Percentiles rank a stretch among this genome's conserved stretches.
Conservation (phyloP, 2,329 filamentous ascomycete species). For the Neopestalotiopsis sp. region DNA sequence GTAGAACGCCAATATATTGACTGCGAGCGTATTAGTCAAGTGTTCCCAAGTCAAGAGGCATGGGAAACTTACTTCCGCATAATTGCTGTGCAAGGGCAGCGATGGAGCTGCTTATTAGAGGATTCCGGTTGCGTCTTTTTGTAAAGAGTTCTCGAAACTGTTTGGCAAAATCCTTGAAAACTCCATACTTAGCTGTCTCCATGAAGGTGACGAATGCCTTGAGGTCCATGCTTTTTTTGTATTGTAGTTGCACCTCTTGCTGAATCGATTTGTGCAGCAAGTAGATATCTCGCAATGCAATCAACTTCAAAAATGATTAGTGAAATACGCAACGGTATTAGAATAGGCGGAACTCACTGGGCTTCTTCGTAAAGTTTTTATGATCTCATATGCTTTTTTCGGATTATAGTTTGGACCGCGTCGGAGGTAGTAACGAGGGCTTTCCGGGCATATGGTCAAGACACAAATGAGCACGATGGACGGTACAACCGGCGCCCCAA, state of each 20-base stretch:
- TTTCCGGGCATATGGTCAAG: constrained; percentile 41
- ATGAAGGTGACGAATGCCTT: constrained; percentile 4
- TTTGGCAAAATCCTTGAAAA: neutral
- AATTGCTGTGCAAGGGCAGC: constrained; percentile 39
- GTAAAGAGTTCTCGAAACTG: constrained; percentile 29
- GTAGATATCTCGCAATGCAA: constrained; percentile 46
- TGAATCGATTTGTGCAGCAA: constrained; percentile 37
- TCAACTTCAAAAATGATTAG: constrained; percentile 32
- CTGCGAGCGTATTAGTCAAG: constrained; percentile 30
- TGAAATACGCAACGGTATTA: neutral
- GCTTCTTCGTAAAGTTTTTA: constrained; percentile 40
- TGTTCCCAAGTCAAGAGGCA: constrained; percentile 44
- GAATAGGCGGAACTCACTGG: constrained; percentile 25
- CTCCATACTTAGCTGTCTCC: neutral
- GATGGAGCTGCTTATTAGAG: constrained; percentile 38
- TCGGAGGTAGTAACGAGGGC: constrained; percentile 41
- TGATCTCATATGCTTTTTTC: constrained; percentile 34
- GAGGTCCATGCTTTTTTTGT: neutral
- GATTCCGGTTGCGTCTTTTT: constrained; percentile 34
- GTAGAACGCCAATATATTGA: constrained; percentile 52
- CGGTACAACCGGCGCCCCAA: constrained; percentile 39
- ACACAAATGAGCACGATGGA: constrained; percentile 33
- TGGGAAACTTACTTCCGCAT: constrained; percentile 38
- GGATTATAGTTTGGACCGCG: constrained; percentile 38
- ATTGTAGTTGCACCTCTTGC: constrained; percentile 14